Evolutionary conservation across 202 grass and related monocot species (phyloP).

Genomic region (Zizania palustris): DNA sequence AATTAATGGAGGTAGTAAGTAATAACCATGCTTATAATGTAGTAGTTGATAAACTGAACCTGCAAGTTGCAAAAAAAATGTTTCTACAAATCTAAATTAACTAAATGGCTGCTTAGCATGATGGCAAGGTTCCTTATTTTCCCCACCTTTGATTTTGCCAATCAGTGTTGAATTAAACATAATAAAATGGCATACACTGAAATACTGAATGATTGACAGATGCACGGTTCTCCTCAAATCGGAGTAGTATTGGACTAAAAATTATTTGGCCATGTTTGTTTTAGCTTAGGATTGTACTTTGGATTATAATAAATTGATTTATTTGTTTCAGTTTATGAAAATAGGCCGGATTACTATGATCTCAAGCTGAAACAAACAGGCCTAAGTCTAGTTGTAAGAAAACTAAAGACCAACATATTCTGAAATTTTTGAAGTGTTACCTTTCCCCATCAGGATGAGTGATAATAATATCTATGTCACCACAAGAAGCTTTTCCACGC

Average conservation of each 20-base stretch:
- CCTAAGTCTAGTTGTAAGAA: not conserved
- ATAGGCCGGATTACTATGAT: too few relatives aligned
- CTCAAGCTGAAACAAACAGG: too few relatives aligned
- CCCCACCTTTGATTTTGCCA: not conserved
- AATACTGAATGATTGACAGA: not conserved
- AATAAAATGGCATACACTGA: not conserved
- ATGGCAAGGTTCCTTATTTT: not conserved
- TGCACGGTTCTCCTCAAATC: not conserved
- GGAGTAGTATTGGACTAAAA: not conserved
- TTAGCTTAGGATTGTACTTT: too few relatives aligned
- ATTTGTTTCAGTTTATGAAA: too few relatives aligned
- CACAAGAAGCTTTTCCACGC: slow-evolving; percentile 93
- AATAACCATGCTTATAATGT: not conserved
- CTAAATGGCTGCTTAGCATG: not conserved
- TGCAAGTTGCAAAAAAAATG: not conserved
- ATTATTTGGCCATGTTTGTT: too few relatives aligned
- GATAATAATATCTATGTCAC: slow-evolving; percentile 90
- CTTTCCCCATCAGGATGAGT: slow-evolving; percentile 92
- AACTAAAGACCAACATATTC: not conserved
- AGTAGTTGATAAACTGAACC: not conserved
- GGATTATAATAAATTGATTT: too few relatives aligned
- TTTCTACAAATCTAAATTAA: not conserved
- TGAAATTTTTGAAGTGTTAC: slow-evolving; percentile 42
- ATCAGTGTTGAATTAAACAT: not conserved
- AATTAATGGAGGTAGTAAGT: too few relatives aligned